phyloP scores from a whole-genome alignment of 1,139 yeast genomes.

The Pichia norvegensis region DNA sequence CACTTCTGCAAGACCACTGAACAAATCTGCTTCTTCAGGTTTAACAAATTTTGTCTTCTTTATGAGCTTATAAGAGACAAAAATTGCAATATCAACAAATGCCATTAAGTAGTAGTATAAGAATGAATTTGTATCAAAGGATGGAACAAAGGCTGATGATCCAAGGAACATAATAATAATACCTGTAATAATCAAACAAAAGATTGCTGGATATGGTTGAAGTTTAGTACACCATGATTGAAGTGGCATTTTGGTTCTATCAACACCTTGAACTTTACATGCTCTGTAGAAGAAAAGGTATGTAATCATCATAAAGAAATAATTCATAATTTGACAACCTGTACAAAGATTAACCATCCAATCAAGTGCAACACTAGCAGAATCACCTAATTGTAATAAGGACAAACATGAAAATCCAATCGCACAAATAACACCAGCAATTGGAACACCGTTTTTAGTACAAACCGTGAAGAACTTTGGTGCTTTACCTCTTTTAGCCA shows the following conservation, averaged over 20 bases:
- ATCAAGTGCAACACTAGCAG: slow-evolving; percentile 37
- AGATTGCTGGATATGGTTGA: slow-evolving; percentile 38
- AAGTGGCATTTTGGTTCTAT: slow-evolving; percentile 33
- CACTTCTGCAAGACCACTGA: slow-evolving; percentile 21
- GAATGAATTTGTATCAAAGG: slow-evolving; percentile 36
- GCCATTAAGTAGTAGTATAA: slow-evolving; percentile 40
- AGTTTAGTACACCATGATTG: slow-evolving; percentile 32
- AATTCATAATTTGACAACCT: slow-evolving; percentile 43
- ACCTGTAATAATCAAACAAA: slow-evolving; percentile 27
- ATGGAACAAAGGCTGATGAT: slow-evolving; percentile 35
- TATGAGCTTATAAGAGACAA: slow-evolving; percentile 32
- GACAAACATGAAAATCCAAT: slow-evolving; percentile 32
- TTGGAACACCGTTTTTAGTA: slow-evolving; percentile 31
- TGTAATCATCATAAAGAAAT: slow-evolving; percentile 40
- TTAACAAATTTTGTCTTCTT: slow-evolving; percentile 37
- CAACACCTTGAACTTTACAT: slow-evolving; percentile 34
- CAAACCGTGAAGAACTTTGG: slow-evolving; percentile 30
- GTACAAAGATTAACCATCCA: slow-evolving; percentile 46
- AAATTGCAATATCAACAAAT: slow-evolving; percentile 32
- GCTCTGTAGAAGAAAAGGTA: slow-evolving; percentile 41
- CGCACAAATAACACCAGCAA: slow-evolving; percentile 27
- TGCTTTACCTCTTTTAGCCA: slow-evolving; percentile 32
- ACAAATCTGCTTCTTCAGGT: slow-evolving; percentile 41
- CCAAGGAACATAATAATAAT: slow-evolving; percentile 37
- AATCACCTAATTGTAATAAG: slow-evolving; percentile 33